Conservation (phyloP, 352 stramenopile genomes). For the Phytopythium litorale region DNA sequence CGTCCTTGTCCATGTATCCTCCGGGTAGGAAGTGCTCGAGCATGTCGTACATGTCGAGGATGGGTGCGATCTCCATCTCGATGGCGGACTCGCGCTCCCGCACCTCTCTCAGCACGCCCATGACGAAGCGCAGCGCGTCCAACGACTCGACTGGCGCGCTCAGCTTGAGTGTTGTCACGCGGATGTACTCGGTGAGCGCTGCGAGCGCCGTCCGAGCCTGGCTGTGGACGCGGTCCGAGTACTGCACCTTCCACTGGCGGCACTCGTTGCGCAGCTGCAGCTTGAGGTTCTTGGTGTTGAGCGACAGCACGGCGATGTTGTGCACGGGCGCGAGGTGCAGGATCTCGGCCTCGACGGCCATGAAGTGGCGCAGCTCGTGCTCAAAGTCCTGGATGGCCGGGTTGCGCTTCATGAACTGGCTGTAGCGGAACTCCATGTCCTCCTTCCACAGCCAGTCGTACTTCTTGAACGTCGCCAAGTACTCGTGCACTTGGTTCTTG, state of each 20-base stretch:
- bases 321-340: slow-evolving; percentile 72
- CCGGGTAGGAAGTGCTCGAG: slow-evolving; percentile 84
- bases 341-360: slow-evolving; percentile 77
- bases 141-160: slow-evolving; percentile 61
- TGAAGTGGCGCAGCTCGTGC: slow-evolving; percentile 75
- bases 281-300: slow-evolving; percentile 89
- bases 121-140: slow-evolving; percentile 76
- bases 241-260: slow-evolving; percentile 84
- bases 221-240: slow-evolving; percentile 80
- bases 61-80: slow-evolving; percentile 88
- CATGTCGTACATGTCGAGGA: slow-evolving; percentile 90
- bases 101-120: slow-evolving; percentile 82
- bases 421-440: slow-evolving; percentile 85
- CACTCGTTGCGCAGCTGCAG: slow-evolving; percentile 82
- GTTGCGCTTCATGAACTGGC: slow-evolving; percentile 81
- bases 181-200: slow-evolving; percentile 78
- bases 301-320: slow-evolving; percentile 81
- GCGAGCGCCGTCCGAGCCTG: slow-evolving; percentile 58
- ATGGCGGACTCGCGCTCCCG: slow-evolving; percentile 84
- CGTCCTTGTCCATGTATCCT: slow-evolving; percentile 84
- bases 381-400: slow-evolving; percentile 84
- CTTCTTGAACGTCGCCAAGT: slow-evolving; percentile 80
- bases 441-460: slow-evolving; percentile 91
- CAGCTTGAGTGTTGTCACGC: slow-evolving; percentile 69
- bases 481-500: slow-evolving; percentile 84